A percentile compares a stretch with the other conserved stretches of the same genome.
Conservation (phyloP, 352 stramenopile species). For the Blastocystis sp. region DNA sequence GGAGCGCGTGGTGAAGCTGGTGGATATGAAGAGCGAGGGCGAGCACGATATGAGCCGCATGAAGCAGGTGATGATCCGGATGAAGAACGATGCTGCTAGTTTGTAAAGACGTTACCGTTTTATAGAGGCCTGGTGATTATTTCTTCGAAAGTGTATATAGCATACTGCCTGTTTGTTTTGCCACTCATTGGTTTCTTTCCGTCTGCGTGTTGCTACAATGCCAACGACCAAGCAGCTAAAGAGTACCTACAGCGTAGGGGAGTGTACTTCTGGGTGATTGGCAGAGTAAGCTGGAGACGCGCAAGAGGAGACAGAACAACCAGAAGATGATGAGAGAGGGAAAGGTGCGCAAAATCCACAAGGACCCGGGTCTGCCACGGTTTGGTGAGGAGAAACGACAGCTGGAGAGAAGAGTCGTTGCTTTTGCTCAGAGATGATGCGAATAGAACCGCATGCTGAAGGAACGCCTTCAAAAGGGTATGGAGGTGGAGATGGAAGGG, state of each 20-base stretch:
- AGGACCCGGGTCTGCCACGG: slow-evolving; percentile 11
- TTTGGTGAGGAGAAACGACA: slow-evolving; percentile 30
- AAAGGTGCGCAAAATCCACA: slow-evolving; percentile 8
- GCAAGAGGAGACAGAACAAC: neutral
- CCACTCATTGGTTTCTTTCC: no score
- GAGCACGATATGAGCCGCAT: slow-evolving; percentile 68
- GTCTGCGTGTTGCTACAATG: neutral
- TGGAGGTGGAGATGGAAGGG: neutral
- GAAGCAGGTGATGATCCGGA: slow-evolving; percentile 71
- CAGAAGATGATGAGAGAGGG: slow-evolving; percentile 2
- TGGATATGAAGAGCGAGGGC: slow-evolving; percentile 67
- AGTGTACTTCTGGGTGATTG: neutral
- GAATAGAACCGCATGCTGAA: slow-evolving; percentile 20
- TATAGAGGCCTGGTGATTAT: neutral
- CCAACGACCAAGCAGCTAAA: slow-evolving; percentile 14
- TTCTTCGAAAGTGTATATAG: neutral
- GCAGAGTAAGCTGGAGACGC: slow-evolving; percentile 12
- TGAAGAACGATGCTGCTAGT: slow-evolving; percentile 70
- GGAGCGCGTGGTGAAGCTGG: slow-evolving; percentile 71
- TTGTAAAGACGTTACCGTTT: slow-evolving; percentile 11
- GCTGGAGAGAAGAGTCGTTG: neutral
- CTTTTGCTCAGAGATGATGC: neutral
- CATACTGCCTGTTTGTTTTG: neutral
- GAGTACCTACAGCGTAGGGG: neutral
- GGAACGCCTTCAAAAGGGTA: neutral